Conservation (phyloP, 1,284 basidiomycete species). For the Paramarasmius palmivorus region DNA sequence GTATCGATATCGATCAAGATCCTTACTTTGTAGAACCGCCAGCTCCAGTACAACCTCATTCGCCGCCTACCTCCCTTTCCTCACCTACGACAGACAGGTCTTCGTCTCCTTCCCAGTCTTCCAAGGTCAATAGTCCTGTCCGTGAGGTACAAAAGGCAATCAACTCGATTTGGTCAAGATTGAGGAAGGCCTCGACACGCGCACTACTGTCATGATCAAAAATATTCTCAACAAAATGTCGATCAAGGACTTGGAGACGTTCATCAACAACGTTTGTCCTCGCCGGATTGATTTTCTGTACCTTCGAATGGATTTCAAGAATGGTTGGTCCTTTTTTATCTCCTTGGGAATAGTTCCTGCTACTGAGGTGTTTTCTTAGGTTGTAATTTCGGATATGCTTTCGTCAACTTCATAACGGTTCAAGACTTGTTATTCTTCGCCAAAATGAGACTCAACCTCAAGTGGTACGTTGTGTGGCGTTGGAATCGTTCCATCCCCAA, state of each 20-base stretch:
- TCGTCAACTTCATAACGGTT: slow-evolving; percentile 83
- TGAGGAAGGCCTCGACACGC: slow-evolving; percentile 73
- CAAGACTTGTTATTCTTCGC: slow-evolving; percentile 77
- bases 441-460: slow-evolving; percentile 68
- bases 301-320: slow-evolving; percentile 81
- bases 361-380: too few species aligned
- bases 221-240: slow-evolving; percentile 91
- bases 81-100: too few species aligned
- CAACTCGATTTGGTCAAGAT: slow-evolving; percentile 70
- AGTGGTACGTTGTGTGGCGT: slow-evolving; percentile 60
- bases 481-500: slow-evolving; percentile 5
- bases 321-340: slow-evolving; percentile 46
- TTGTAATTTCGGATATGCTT: slow-evolving; percentile 86
- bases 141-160: slow-evolving; percentile 53
- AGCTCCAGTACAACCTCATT: too few species aligned
- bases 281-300: slow-evolving; percentile 82
- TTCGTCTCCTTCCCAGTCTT: slow-evolving; percentile 11
- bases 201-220: slow-evolving; percentile 87
- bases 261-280: slow-evolving; percentile 68
- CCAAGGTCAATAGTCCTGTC: too few species aligned
- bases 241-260: slow-evolving; percentile 69
- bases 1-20: too few species aligned
- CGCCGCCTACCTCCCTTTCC: slow-evolving; percentile 12
- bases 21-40: too few species aligned
- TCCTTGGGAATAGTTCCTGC: too few species aligned